phyloP scores from a whole-genome alignment of 805 yeast genomes.

The Ogataea nitratoaversa region DNA sequence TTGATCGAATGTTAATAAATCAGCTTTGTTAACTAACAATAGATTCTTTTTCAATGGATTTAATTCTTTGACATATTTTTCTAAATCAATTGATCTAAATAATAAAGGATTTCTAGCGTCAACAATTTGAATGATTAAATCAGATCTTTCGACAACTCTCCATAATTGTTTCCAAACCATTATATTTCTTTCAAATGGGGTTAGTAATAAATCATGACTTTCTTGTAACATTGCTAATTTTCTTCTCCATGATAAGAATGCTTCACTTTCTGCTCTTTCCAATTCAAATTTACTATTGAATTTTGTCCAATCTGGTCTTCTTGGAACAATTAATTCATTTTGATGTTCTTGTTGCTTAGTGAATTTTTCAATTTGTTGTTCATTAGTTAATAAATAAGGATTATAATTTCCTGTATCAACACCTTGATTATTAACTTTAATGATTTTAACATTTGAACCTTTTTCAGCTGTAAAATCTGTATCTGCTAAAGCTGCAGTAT shows the following conservation, averaged over 20 bases:
- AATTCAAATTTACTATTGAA: constrained; percentile 69
- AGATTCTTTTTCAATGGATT: constrained; percentile 75
- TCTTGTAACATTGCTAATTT: constrained; percentile 82
- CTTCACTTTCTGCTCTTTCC: constrained; percentile 82
- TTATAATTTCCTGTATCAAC: constrained; percentile 52
- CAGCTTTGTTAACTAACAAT: constrained; percentile 89
- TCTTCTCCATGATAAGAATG: constrained; percentile 94
- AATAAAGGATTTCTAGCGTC: constrained; percentile 94
- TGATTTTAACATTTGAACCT: constrained; percentile 75
- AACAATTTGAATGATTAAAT: constrained; percentile 91
- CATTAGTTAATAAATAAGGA: constrained; percentile 60
- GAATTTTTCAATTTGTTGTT: constrained; percentile 59
- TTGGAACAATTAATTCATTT: constrained; percentile 73
- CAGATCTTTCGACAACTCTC: constrained; percentile 96
- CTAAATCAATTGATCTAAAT: constrained; percentile 83
- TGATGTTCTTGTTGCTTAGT: constrained; percentile 65
- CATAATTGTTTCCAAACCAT: constrained; percentile 98
- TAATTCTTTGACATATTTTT: constrained; percentile 72
- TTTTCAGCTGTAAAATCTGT: constrained; percentile 94
- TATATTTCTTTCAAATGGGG: constrained; percentile 95
- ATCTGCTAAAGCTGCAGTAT: constrained; percentile 93
- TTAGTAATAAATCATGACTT: constrained; percentile 75
- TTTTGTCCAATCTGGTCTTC: constrained; percentile 85
- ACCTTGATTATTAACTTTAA: constrained; percentile 69
- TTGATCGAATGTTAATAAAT: constrained; percentile 72